Evolutionary conservation across 2,329 filamentous ascomycete species (phyloP).

Genomic region (Verticillium longisporum): DNA sequence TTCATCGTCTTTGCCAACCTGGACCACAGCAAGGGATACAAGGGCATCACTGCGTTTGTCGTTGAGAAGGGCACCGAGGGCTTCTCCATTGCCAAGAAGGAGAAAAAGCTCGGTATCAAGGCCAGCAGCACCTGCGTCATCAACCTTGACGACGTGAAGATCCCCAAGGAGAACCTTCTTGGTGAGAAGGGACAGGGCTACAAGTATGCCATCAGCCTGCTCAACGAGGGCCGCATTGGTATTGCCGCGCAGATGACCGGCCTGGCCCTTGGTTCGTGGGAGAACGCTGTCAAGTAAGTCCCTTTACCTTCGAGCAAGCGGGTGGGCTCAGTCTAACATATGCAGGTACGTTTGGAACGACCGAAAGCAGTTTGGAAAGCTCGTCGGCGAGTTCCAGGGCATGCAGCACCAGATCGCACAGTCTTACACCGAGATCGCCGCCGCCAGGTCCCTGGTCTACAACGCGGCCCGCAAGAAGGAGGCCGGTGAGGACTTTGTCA

Average conservation of each 20-base stretch:
- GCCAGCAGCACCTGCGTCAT: slow-evolving; percentile 95
- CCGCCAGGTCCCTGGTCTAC: slow-evolving; percentile 86
- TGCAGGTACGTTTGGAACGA: slow-evolving; percentile 91
- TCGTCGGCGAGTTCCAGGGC: slow-evolving; percentile 94
- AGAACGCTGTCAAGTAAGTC: slow-evolving; percentile 75
- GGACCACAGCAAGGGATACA: slow-evolving; percentile 86
- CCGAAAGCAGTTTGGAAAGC: slow-evolving; percentile 88
- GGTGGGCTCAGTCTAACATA: background rate
- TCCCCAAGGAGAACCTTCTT: slow-evolving; percentile 82
- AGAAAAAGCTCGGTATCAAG: slow-evolving; percentile 97
- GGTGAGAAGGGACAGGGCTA: slow-evolving; percentile 89
- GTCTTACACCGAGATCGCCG: slow-evolving; percentile 87
- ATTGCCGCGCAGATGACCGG: slow-evolving; percentile 99
- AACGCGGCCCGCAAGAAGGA: slow-evolving; percentile 98
- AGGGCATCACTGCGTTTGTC: slow-evolving; percentile 93
- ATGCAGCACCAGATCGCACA: slow-evolving; percentile 99
- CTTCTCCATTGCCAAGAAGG: slow-evolving; percentile 96
- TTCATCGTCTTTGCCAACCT: slow-evolving; percentile 99
- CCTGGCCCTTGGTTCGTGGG: slow-evolving; percentile 86
- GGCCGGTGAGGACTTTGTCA: slow-evolving; percentile 89
- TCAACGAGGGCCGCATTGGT: slow-evolving; percentile 96
- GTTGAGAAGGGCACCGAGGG: slow-evolving; percentile 85
- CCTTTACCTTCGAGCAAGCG: background rate
- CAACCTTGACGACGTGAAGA: slow-evolving; percentile 92
- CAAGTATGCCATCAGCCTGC: slow-evolving; percentile 89